Base-by-base conservation (phyloP, 1,139 yeast species). In the Sugiyamaella pinicola region DNA sequence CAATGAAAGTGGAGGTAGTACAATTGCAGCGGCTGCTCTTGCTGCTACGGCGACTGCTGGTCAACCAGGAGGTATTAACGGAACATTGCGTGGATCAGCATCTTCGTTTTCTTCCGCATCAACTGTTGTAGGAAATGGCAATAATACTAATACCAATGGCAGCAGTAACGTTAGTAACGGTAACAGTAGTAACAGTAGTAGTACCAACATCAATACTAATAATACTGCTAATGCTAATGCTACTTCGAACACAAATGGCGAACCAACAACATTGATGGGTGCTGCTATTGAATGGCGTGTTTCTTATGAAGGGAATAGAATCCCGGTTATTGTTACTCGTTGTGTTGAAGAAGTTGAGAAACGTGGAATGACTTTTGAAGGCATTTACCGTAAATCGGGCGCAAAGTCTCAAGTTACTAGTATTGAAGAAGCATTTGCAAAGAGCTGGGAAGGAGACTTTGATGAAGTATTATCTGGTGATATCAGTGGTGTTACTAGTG, bases 331-430 rank as follows among this genome's bases (percentile, higher is more conserved):
- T 41, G 78, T 93, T 10, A 74, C 84, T 10, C 76, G 83, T 54
- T 89, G 97, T 70, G 71, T 90, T n/a, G 73, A 75, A 35, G 95
- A 86, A 63, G 89, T 93, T 47, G 96, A 91, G 70, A 66, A 68
- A 41, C 74, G 90, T 58, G 91, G 96, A 8, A 67, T 87, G 61
- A 82, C 77, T 46, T 73, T 77, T 39, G 98, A 91, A 69, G 99
- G 99, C 4, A 79, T 93, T 38, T 93, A 93, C 72, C 79, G 99
- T 62, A 86, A 91, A 59, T 86, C 95, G 19, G 99, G 98, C 2
- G 90, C 93, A 5, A 82, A 86, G 55, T 82, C 93, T 12, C 88
- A 89, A 51, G 82, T 88, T 59, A 84, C 80, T 53, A 62, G 77
- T 64, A 66, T 73, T 70, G 72, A 74, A 61, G 73, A 71, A 54